phyloP scores from a whole-genome alignment of 139 green algal genomes.

The Chlamydomonas urium region DNA sequence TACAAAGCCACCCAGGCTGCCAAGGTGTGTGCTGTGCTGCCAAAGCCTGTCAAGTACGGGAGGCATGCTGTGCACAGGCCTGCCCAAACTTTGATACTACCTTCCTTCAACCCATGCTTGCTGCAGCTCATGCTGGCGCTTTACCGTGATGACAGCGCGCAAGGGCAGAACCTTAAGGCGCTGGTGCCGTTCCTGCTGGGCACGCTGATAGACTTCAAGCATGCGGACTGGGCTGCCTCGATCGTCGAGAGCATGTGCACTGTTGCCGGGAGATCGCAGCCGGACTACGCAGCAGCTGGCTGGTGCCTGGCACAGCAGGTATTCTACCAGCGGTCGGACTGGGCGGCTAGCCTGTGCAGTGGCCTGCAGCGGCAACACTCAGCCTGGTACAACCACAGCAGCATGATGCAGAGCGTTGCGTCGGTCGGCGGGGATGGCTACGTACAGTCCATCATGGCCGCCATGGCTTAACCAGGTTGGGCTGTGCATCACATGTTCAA shows the following conservation, averaged over 20 bases:
- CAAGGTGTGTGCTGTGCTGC: background rate
- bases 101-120: background rate
- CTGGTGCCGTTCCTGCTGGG: constrained; percentile 20
- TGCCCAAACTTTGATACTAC: background rate
- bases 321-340: constrained; percentile 1
- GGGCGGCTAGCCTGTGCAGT: background rate
- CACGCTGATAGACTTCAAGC: constrained; percentile 13
- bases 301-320: constrained; percentile 8
- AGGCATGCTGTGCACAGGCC: background rate
- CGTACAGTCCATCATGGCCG: too few relatives aligned
- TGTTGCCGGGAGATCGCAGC: background rate
- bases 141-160: background rate
- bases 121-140: constrained; percentile 7
- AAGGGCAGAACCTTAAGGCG: background rate
- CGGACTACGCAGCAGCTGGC: background rate
- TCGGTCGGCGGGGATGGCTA: background rate
- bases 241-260: background rate
- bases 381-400: background rate
- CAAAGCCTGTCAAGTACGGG: background rate
- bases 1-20: constrained; percentile 7
- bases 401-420: background rate
- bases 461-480: too few relatives aligned
- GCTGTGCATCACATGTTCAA: too few relatives aligned
- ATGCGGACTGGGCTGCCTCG: constrained; percentile 8
- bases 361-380: background rate